Evolutionary conservation across 139 green algal species (phyloP), one percentile per base, ranked within the genome.

Genomic region (Spirogloea muscicola): DNA sequence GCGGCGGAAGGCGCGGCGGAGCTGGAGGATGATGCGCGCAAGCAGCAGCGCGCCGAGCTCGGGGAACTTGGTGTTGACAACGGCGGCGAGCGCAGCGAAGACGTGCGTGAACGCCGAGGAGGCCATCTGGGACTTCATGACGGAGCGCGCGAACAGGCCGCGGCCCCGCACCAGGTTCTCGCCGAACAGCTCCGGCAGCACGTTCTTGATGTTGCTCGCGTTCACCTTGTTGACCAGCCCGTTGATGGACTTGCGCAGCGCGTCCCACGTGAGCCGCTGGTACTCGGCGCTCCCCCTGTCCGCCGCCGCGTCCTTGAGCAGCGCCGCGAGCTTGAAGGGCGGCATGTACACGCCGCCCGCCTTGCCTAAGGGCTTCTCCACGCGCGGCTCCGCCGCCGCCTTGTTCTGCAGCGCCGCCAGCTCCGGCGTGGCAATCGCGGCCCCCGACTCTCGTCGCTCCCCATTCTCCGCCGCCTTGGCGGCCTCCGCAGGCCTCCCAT

Each of bases 161-260:
- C 87, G 84, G 3, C 92, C 94, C 2, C 94, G 84, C 18, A 94
- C 59, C 61, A 98, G 73, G 82, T 98, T 97, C 88, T 96, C 85
- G 27, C 68, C 0, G 58, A 98, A 96, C 16, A 98, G 76, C 85
- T 98, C 94, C 5, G 89, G 90, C 65, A 98, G 82, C 36, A 98
- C 90, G 62, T 92, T 82, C 77, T 94, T 95, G 68, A 98, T 89
- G 86, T 98, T 98, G 2, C 74, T 62, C 4, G 81, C 69, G 85
- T 96, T 98, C 74, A 86, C 74, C 86, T 98, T 99, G 88, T 99
- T 99, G 71, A 99, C 86, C 27, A 98, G 86, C 40, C 94, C 94
- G 74, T 99, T 99, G 76, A 99, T 87, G 37, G 66, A 84, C 80
- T 94, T 94, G 44, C 90, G 74, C 77, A 94, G 64, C 39, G 90